Conservation (phyloP, 257 asterid species). For the Fraxinus quadrangulata region DNA sequence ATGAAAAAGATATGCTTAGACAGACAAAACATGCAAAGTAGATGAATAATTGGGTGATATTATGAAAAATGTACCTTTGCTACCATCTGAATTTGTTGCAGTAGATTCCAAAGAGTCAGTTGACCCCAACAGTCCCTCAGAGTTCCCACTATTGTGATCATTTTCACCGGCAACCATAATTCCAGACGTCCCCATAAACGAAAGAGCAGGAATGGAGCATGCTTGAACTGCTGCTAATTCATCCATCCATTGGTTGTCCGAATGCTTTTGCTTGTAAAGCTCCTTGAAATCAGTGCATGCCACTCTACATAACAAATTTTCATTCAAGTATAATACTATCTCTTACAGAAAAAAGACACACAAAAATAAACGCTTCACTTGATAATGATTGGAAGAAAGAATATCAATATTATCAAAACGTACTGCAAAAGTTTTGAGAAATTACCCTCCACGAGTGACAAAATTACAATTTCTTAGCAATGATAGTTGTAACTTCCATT, state of each 20-base stretch:
- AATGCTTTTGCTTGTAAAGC: conserved; percentile 72
- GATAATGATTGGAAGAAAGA: neutral
- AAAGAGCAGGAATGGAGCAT: conserved; percentile 48
- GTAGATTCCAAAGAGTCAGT: conserved; percentile 47
- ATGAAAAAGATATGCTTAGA: neutral
- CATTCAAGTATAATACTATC: neutral
- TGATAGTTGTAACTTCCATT: too few species aligned
- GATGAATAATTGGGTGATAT: neutral
- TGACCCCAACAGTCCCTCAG: conserved; percentile 31
- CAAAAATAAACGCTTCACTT: neutral
- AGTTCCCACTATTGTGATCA: conserved; percentile 28
- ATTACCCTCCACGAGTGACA: neutral
- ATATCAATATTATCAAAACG: neutral
- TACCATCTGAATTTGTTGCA: conserved; percentile 44
- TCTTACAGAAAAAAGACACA: neutral
- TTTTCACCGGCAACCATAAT: conserved; percentile 58
- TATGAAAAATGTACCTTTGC: conserved; percentile 44
- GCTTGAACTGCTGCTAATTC: conserved; percentile 88
- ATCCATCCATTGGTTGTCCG: conserved; percentile 81
- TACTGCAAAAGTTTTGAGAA: neutral
- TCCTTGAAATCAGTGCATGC: conserved; percentile 80
- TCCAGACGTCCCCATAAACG: conserved; percentile 60
- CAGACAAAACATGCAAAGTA: neutral
- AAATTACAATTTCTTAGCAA: neutral
- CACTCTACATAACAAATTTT: conserved; percentile 43